These are phyloP conservation scores for Entamoeba dispar DNA, from an alignment of 208 protist genomes.

Conservation along the genomic window DNA sequence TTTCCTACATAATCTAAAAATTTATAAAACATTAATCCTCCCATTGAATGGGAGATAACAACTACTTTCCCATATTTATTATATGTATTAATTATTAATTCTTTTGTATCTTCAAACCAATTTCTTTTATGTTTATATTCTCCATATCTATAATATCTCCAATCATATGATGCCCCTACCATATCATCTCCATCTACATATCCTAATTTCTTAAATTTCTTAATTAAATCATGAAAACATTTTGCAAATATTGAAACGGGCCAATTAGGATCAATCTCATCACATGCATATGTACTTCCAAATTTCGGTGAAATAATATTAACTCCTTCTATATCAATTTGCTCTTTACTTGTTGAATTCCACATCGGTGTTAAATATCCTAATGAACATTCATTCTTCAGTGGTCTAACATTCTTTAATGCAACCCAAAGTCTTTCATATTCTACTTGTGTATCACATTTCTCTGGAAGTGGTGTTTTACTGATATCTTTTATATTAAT, in stretches of 20 bases:
- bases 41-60: neutral
- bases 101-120: neutral
- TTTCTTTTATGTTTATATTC: neutral
- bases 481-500: neutral
- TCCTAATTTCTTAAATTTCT: neutral
- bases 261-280: neutral
- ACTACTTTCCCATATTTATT: neutral
- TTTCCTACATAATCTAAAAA: neutral
- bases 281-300: neutral
- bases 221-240: neutral
- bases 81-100: neutral
- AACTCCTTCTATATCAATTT: neutral
- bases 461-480: neutral
- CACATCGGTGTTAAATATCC: neutral
- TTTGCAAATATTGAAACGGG: neutral
- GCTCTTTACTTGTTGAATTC: neutral
- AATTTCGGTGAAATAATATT: neutral
- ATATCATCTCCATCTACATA: neutral
- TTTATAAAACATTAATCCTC: neutral
- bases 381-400: neutral
- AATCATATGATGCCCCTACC: neutral
- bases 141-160: neutral
- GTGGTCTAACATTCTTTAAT: neutral
- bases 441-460: neutral
- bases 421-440: neutral